Evolutionary conservation across 2,329 filamentous ascomycete genomes (phyloP).

Genomic region (Colletotrichum tamarilloi): DNA sequence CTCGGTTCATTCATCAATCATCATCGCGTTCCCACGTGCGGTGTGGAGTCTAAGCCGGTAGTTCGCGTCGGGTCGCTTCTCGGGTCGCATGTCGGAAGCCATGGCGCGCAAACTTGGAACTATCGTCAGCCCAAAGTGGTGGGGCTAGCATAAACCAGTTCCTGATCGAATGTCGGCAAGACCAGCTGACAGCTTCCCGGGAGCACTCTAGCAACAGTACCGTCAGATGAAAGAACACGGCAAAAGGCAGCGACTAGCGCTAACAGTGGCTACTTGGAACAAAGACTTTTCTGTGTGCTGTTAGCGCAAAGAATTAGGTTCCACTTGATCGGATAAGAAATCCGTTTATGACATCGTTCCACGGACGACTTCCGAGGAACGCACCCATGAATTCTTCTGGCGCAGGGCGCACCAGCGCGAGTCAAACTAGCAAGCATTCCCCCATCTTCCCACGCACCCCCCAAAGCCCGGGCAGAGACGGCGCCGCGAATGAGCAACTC

Average conservation of each 20-base stretch:
- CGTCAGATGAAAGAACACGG: background rate
- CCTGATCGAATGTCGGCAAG: slow-evolving; percentile 11
- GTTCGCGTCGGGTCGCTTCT: slow-evolving; percentile 30
- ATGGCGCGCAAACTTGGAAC: background rate
- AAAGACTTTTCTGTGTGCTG: background rate
- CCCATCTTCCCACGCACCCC: background rate
- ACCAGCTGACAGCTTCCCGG: background rate
- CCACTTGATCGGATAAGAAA: slow-evolving; percentile 18
- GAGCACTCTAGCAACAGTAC: background rate
- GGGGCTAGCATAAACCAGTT: slow-evolving; percentile 2
- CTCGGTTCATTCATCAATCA: background rate
- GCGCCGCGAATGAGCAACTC: slow-evolving; percentile 16
- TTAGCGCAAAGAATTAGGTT: background rate
- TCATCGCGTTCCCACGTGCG: slow-evolving; percentile 20
- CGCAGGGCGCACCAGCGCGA: slow-evolving; percentile 15
- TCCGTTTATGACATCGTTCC: slow-evolving; percentile 7
- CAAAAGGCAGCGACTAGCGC: background rate
- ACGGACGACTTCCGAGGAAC: slow-evolving; percentile 34
- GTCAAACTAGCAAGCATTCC: slow-evolving; percentile 25
- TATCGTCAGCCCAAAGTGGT: slow-evolving; percentile 4
- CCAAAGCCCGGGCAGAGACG: background rate
- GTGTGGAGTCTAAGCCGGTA: background rate
- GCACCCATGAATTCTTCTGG: slow-evolving; percentile 4
- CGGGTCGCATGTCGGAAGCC: slow-evolving; percentile 32
- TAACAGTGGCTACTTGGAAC: background rate